Percentiles rank a stretch among this genome's conserved stretches.
These are phyloP conservation scores for Actinomucor elegans DNA, from an alignment of 371 early-diverging fungal species.

Conservation along the genomic window DNA sequence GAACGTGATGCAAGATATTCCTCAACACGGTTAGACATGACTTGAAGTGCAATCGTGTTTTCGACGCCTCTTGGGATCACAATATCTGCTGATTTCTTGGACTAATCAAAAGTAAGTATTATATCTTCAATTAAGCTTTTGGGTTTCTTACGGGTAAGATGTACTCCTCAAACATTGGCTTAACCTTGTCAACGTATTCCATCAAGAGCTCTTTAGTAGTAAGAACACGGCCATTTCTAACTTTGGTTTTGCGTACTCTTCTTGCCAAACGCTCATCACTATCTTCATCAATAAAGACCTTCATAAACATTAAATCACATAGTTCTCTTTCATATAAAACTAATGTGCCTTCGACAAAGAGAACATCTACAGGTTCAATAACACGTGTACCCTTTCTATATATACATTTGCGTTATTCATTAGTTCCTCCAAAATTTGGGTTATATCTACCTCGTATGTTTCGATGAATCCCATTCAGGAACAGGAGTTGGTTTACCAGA, in stretches of 20 bases:
- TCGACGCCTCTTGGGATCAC: constrained; percentile 83
- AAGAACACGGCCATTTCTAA: constrained; percentile 33
- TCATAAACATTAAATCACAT: constrained; percentile 59
- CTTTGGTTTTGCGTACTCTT: constrained; percentile 35
- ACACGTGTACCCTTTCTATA: constrained; percentile 27
- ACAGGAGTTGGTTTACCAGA: constrained; percentile 44
- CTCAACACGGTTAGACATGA: constrained; percentile 65
- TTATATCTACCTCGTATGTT: constrained; percentile 50
- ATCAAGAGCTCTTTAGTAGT: constrained; percentile 58
- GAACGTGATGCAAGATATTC: constrained; percentile 46
- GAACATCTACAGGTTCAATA: constrained; percentile 53
- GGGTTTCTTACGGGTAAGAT: constrained; percentile 67
- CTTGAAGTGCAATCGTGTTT: constrained; percentile 74
- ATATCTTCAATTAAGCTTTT: no score
- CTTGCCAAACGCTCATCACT: constrained; percentile 60
- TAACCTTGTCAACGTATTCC: constrained; percentile 75
- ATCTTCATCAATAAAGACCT: constrained; percentile 69
- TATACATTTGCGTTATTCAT: background rate
- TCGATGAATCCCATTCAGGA: constrained; percentile 54
- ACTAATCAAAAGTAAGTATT: constrained; percentile 37
- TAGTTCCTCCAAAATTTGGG: background rate
- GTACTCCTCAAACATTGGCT: constrained; percentile 86
- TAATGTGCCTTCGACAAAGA: constrained; percentile 64
- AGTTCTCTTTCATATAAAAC: constrained; percentile 56
- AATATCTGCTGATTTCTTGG: constrained; percentile 84